phyloP scores from a whole-genome alignment of 108 stramenopile genomes.

The Conticribra weissflogii region DNA sequence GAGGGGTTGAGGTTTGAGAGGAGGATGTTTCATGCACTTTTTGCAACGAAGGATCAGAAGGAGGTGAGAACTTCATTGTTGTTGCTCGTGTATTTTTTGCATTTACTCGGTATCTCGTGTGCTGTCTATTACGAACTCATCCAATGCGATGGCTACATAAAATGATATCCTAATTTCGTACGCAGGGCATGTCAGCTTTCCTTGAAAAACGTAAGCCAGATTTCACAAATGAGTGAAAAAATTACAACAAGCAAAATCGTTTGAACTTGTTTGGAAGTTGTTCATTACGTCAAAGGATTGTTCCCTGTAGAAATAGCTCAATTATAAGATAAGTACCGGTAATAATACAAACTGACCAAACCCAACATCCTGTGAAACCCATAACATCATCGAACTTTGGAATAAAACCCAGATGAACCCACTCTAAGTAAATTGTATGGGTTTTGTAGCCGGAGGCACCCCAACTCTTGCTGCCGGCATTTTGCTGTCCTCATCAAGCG shows the following conservation, averaged over 20 bases:
- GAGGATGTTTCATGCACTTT: conserved; percentile 95
- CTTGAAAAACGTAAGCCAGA: conserved; percentile 79
- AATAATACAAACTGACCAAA: too few relatives aligned
- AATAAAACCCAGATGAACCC: too few relatives aligned
- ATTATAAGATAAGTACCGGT: too few relatives aligned
- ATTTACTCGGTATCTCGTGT: background rate
- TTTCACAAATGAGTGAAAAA: conserved; percentile 67
- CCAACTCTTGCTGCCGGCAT: too few relatives aligned
- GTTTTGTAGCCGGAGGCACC: too few relatives aligned
- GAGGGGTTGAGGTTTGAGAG: conserved; percentile 96
- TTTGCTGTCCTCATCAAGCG: background rate
- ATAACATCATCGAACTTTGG: too few relatives aligned
- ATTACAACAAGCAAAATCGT: background rate
- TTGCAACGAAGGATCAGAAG: conserved; percentile 98
- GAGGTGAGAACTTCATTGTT: conserved; percentile 61
- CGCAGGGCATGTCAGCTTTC: conserved; percentile 78
- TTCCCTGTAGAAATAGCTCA: background rate
- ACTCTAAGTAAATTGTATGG: too few relatives aligned
- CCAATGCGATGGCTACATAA: background rate
- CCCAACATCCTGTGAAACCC: too few relatives aligned
- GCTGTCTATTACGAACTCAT: background rate
- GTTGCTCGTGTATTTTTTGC: background rate
- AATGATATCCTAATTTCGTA: background rate
- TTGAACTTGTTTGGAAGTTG: background rate
- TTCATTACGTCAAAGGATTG: background rate